Evolutionary conservation across 345 rosid species (phyloP), one percentile per base, ranked within the genome.

Genomic region (Populus deltoides): DNA sequence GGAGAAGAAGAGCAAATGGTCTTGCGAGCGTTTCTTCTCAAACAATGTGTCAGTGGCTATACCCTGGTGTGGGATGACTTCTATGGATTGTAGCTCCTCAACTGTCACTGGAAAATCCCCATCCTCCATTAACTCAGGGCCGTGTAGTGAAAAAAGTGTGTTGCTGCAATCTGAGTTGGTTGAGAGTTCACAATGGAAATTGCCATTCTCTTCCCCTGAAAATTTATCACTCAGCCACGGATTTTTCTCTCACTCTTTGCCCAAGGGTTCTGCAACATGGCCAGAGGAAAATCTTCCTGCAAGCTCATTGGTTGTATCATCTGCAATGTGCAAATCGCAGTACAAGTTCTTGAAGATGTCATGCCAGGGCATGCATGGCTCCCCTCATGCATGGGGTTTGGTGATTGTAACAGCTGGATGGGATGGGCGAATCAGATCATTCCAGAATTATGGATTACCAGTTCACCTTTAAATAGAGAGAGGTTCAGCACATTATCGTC

Each of bases 211-310:
- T 67, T 81, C 88, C 16, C 75, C 81, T 71, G 87, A 80, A 43
- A 59, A 70, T 57, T 72, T 80, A 45, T 66, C 81, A 1, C 33
- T 80, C 47, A 72, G 47, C 67, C 80, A 45, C 24, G 73, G 78
- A 22, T 59, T 76, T 53, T 74, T 80, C 45, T 59, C 75, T 0
- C 85, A 82, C 27, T 68, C 88, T 9, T 65, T 85, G 66, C 61
- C 81, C 38, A 89, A 75, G 84, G 90, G 85, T 63, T 79, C 86
- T 35, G 90, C 90, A 24, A 89, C 92, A 1, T 89, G 93, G 91
- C 93, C 93, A 17, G 93, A 86, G 81, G 88, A 88, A 73, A 82
- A 84, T 62, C 85, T 88, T 35, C 81, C 77, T 49, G 33, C 80
- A 63, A 72, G 47, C 57, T 73, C 85, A n/a, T 27, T 12, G 69